These are phyloP conservation scores for Scenedesmus sp. DNA, from an alignment of 163 green algal species.

Conservation along the genomic window DNA sequence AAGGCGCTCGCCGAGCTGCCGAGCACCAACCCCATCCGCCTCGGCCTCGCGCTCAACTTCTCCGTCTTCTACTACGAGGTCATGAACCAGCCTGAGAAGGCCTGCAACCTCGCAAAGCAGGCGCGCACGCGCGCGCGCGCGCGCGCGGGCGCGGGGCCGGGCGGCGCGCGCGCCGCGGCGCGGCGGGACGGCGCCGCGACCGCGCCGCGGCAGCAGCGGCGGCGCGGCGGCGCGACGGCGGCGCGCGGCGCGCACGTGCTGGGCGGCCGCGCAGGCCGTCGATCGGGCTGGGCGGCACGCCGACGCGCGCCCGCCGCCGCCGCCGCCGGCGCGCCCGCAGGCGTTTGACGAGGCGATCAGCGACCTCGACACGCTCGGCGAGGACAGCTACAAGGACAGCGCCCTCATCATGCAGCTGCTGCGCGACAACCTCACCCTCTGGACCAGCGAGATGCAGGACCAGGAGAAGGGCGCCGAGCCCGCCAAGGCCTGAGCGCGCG, in stretches of 20 bases:
- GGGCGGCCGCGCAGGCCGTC: too few species aligned
- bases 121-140: slow-evolving; percentile 24
- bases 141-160: background rate
- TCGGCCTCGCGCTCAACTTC: slow-evolving; percentile 98
- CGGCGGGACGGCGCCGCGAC: background rate
- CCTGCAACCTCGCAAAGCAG: slow-evolving; percentile 95
- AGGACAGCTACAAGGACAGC: slow-evolving; percentile 99
- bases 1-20: slow-evolving; percentile 70
- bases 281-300: background rate
- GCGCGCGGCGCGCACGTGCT: too few species aligned
- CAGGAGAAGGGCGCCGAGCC: slow-evolving; percentile 43
- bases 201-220: too few species aligned
- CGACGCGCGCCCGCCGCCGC: background rate
- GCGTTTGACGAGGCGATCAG: slow-evolving; percentile 99
- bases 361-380: slow-evolving; percentile 96
- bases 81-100: slow-evolving; percentile 95
- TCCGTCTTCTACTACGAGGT: slow-evolving; percentile 99
- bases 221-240: too few species aligned
- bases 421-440: slow-evolving; percentile 98
- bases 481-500: slow-evolving; percentile 16
- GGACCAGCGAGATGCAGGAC: slow-evolving; percentile 97
- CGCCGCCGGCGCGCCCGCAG: slow-evolving; percentile 53
- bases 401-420: slow-evolving; percentile 99
- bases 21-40: slow-evolving; percentile 95
- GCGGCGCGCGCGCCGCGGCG: background rate